These are phyloP conservation scores for Pyrus hybrid DNA, from an alignment of 331 rosid genomes.

Conservation along the genomic window DNA sequence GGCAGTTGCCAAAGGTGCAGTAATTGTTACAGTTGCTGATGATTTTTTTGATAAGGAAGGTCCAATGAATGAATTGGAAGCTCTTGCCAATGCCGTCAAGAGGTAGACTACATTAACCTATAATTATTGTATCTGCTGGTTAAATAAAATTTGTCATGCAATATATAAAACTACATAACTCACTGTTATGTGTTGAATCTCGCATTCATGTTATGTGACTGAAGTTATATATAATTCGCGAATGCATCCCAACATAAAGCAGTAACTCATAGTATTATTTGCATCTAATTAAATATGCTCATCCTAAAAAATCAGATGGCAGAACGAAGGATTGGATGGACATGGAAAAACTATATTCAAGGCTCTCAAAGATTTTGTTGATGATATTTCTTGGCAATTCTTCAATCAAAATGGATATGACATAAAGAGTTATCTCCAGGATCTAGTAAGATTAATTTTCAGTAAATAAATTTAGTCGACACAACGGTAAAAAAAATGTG, in stretches of 20 bases:
- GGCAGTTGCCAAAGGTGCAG: background rate
- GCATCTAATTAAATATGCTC: background rate
- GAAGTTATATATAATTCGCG: background rate
- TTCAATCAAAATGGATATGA: constrained; percentile 1
- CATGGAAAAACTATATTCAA: constrained; percentile 9
- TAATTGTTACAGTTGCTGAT: constrained; percentile 19
- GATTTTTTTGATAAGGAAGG: constrained; percentile 16
- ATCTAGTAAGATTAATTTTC: constrained; percentile 7
- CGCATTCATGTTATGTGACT: no score
- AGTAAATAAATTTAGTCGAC: background rate
- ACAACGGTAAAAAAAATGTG: background rate
- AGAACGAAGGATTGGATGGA: background rate
- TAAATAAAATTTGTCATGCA: background rate
- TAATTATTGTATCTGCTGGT: background rate
- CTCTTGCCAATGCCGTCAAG: background rate
- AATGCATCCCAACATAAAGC: background rate
- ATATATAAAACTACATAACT: background rate
- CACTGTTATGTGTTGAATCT: background rate
- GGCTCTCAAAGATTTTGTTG: constrained; percentile 4
- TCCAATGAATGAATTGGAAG: constrained; percentile 5
- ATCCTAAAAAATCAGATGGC: background rate
- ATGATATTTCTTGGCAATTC: background rate
- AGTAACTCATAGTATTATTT: background rate
- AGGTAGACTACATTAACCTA: background rate
- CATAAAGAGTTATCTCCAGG: background rate